These are phyloP conservation scores for Teratosphaeria zuluensis DNA, from an alignment of 2,329 filamentous ascomycete genomes.

Conservation along the genomic window DNA sequence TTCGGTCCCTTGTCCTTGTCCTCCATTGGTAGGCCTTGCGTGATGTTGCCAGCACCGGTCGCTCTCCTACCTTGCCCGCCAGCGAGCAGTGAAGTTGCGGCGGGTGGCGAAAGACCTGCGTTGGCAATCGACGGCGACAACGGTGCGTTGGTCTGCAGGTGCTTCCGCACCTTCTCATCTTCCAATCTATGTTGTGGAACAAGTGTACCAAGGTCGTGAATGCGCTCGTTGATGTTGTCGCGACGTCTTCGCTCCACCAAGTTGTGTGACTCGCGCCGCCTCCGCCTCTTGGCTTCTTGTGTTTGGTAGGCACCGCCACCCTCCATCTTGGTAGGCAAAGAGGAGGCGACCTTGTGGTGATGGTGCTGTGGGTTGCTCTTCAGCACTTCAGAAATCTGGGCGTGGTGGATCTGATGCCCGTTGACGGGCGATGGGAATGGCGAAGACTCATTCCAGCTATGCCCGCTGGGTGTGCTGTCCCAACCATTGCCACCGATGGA, in stretches of 20 bases:
- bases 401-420: conserved; percentile 50
- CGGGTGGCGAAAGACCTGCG: conserved; percentile 60
- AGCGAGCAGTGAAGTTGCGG: conserved; percentile 79
- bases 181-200: conserved; percentile 88
- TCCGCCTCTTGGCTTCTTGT: conserved; percentile 86
- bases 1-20: conserved; percentile 98
- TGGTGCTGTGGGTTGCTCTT: conserved; percentile 63
- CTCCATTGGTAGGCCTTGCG: conserved; percentile 82
- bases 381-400: conserved; percentile 81
- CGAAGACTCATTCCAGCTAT: conserved; percentile 73
- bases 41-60: conserved; percentile 62
- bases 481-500: conserved; percentile 63
- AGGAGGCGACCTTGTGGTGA: conserved; percentile 35
- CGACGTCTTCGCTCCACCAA: conserved; percentile 86
- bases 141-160: conserved; percentile 84
- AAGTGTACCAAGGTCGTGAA: conserved; percentile 88
- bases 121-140: conserved; percentile 67
- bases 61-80: conserved; percentile 76
- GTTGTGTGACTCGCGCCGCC: conserved; percentile 90
- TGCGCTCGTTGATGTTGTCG: conserved; percentile 98
- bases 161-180: conserved; percentile 93
- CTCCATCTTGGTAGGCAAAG: conserved; percentile 78
- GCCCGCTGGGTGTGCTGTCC: conserved; percentile 69
- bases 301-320: conserved; percentile 52
- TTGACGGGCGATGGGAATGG: conserved; percentile 79